These are phyloP conservation scores for Vigna radiata DNA, from an alignment of 306 rosid genomes.

Conservation along the genomic window DNA sequence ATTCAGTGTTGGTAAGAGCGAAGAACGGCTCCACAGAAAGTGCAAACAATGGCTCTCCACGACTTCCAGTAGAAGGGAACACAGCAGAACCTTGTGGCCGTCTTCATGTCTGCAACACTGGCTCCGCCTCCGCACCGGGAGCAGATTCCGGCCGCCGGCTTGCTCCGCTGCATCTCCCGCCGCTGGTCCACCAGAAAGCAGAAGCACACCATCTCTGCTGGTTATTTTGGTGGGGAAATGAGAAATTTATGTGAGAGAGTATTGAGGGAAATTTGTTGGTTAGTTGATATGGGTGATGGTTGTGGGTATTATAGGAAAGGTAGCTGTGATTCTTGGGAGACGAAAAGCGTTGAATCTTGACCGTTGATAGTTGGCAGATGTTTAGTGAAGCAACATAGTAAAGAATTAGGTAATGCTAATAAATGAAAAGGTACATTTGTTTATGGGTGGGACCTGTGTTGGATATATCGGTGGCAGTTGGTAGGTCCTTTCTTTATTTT, in stretches of 20 bases:
- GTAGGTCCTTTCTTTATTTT: background rate
- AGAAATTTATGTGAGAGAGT: background rate
- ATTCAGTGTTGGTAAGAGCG: constrained; percentile 55
- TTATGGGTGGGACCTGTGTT: background rate
- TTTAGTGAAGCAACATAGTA: background rate
- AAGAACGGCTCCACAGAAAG: constrained; percentile 78
- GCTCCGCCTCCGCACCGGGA: constrained; percentile 94
- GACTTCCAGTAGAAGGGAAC: constrained; percentile 86
- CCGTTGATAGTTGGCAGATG: constrained; percentile 2
- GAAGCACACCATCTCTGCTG: constrained; percentile 65
- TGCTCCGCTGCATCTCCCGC: constrained; percentile 67
- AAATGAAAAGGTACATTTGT: background rate
- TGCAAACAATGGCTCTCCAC: constrained; percentile 81
- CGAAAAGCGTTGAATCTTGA: background rate
- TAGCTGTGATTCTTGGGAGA: background rate
- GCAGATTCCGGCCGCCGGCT: constrained; percentile 87
- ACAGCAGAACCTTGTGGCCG: constrained; percentile 80
- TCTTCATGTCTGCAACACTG: constrained; percentile 87
- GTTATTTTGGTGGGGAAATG: background rate
- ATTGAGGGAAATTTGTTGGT: background rate
- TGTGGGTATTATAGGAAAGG: background rate
- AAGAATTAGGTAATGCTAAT: background rate
- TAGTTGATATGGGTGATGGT: background rate
- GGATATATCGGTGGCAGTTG: constrained; percentile 29
- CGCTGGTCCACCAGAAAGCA: constrained; percentile 88